Evolutionary conservation across 108 stramenopile genomes (phyloP).

Genomic region (Nannochloropsis gaditana): DNA sequence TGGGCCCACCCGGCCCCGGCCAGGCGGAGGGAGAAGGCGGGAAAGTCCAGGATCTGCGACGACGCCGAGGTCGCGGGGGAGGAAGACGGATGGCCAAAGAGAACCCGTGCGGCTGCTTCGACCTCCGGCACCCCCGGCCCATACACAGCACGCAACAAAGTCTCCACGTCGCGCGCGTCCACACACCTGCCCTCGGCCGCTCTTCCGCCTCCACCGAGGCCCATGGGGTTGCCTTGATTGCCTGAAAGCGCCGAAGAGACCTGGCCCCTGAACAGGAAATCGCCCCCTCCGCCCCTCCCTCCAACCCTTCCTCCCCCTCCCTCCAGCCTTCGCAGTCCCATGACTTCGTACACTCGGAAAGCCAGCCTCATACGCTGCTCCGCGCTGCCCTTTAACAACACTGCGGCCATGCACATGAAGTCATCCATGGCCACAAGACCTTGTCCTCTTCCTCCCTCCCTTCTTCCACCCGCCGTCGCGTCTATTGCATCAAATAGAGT

Average conservation of each 20-base stretch:
- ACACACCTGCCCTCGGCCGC: neutral
- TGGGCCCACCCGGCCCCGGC: neutral
- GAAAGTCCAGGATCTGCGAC: neutral
- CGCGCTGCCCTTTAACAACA: neutral
- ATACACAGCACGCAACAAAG: neutral
- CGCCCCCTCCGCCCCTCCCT: neutral
- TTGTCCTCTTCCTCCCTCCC: constrained; percentile 15
- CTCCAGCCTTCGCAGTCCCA: neutral
- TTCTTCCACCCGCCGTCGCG: neutral
- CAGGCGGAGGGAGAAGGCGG: neutral
- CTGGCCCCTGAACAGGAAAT: too few species aligned
- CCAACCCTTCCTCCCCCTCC: neutral
- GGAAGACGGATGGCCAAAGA: neutral
- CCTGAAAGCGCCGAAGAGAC: too few species aligned
- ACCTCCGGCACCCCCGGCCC: neutral
- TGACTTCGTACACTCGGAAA: neutral
- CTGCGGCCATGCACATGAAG: constrained; percentile 1
- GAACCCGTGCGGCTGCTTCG: neutral
- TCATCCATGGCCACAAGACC: neutral
- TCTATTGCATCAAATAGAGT: neutral
- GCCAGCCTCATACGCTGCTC: neutral
- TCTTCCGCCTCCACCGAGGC: too few species aligned
- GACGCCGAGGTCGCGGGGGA: neutral
- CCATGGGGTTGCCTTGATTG: too few species aligned
- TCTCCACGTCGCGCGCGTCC: neutral